Evolutionary conservation across 2,329 filamentous ascomycete genomes (phyloP), one percentile per base, ranked within the genome.

Genomic region (Emergomyces orientalis): DNA sequence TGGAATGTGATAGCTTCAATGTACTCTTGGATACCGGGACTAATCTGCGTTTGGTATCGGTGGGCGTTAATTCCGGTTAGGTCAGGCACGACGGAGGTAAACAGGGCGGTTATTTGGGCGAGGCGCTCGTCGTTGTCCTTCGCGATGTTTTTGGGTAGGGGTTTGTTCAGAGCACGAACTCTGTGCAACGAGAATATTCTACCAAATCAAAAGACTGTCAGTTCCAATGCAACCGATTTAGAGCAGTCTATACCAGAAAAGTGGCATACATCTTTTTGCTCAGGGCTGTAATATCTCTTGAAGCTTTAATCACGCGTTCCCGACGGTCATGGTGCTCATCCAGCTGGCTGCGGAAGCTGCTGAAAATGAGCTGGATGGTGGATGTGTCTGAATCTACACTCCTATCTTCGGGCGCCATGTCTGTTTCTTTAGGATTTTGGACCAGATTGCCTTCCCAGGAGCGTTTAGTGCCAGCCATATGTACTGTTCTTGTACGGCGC

Each of bases 261-360:
- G 58, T 55, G 43, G 68, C 82, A 78, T 76, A 96, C 91, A 97
- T 95, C 79, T 97, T 99, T 81, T 99, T 99, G 77, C 91, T 96
- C 61, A 91, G 81, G 0, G 91, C 91, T 7, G 94, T 99, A 63
- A 99, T 89, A 74, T 99, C 94, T 65, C 93, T 82, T 9, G 90
- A 95, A 1, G 87, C 88, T 79, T 97, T 99, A 72, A 95, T 89
- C 68, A 96, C 86, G 61, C 88, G 85, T 78, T 97, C 92, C 63
- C 91, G 84, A 19, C 94, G 87, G 76, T 97, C 94, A 75, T 99
- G 90, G 73, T 97, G 93, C 76, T 94, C 86, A 72, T 99, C 94
- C 34, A 99, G 81, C 76, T 97, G 92, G 70, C 88, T 82, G 60
- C 92, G 88, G 74, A 97, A 96, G 8, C 75, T 78, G 74, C 90